Percentiles rank a stretch among this genome's conserved stretches.
phyloP scores from a whole-genome alignment of 2,329 filamentous ascomycete species.

The Colletotrichum gloeosporioides region DNA sequence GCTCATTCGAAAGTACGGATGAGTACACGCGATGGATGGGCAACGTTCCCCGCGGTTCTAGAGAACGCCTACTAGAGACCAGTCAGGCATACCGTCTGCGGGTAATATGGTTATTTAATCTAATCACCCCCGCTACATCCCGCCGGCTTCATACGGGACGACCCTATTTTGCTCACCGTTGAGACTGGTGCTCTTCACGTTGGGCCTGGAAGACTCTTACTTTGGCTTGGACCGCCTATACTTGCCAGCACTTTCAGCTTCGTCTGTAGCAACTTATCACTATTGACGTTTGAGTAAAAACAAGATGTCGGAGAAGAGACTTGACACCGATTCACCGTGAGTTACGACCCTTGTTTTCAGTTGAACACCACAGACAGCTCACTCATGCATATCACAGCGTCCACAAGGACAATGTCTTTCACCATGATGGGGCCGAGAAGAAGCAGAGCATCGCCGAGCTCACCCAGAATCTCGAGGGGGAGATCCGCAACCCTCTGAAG shows the following conservation, averaged over 20 bases:
- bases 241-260: background rate
- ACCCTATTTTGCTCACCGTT: background rate
- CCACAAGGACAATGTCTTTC: background rate
- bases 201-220: background rate
- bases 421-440: background rate
- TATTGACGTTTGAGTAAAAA: background rate
- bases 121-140: background rate
- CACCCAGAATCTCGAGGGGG: slow-evolving; percentile 26
- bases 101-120: background rate
- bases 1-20: background rate
- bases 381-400: background rate
- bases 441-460: slow-evolving; percentile 7
- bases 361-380: accelerated
- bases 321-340: background rate
- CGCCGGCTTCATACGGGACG: background rate
- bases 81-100: background rate
- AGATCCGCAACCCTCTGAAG: slow-evolving; percentile 52
- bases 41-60: background rate
- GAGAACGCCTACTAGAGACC: background rate
- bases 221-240: background rate
- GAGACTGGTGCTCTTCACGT: background rate
- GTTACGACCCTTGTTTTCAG: accelerated
- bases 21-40: background rate
- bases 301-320: background rate
- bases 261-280: background rate